These are phyloP conservation scores for Giardia duodenalis DNA, from an alignment of 208 protist genomes.

Conservation along the genomic window DNA sequence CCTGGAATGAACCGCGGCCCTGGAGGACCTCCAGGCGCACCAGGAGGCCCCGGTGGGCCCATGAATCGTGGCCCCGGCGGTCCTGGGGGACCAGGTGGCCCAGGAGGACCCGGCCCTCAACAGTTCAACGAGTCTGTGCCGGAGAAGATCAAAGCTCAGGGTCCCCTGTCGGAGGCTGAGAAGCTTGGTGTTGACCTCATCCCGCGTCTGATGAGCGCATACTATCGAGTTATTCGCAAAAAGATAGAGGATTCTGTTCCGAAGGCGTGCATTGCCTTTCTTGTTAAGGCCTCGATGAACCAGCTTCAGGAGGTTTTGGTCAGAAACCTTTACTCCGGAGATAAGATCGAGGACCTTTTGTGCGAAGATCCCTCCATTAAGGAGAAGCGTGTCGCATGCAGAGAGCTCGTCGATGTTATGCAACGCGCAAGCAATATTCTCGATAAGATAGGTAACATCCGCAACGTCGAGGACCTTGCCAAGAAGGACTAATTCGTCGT, in stretches of 20 bases:
- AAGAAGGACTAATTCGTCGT: neutral
- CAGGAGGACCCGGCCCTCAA: neutral
- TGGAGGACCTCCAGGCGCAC: neutral
- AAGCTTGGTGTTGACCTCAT: conserved; percentile 38
- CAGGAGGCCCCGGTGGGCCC: conserved; percentile 1
- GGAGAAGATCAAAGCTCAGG: neutral
- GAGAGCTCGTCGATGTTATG: conserved; percentile 68
- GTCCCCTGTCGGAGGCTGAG: conserved; percentile 27
- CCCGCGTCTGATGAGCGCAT: conserved; percentile 36
- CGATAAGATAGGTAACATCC: conserved; percentile 24
- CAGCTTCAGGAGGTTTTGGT: conserved; percentile 76
- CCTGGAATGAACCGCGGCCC: neutral
- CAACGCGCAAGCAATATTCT: conserved; percentile 44
- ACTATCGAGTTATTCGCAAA: conserved; percentile 68
- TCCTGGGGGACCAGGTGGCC: neutral
- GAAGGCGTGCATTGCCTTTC: conserved; percentile 87
- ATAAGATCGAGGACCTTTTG: conserved; percentile 70
- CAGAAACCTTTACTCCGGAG: conserved; percentile 69
- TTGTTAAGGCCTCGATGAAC: conserved; percentile 69
- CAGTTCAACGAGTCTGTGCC: neutral
- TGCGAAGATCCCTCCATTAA: conserved; percentile 65
- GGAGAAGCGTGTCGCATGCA: conserved; percentile 62
- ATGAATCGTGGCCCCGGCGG: too few relatives aligned
- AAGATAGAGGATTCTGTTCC: conserved; percentile 78
- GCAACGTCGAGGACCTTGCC: conserved; percentile 17